Percentiles rank a stretch among this genome's conserved stretches.
Evolutionary conservation across 73 alveolate genomes (phyloP).

Genomic region (Paramecium bursaria): DNA sequence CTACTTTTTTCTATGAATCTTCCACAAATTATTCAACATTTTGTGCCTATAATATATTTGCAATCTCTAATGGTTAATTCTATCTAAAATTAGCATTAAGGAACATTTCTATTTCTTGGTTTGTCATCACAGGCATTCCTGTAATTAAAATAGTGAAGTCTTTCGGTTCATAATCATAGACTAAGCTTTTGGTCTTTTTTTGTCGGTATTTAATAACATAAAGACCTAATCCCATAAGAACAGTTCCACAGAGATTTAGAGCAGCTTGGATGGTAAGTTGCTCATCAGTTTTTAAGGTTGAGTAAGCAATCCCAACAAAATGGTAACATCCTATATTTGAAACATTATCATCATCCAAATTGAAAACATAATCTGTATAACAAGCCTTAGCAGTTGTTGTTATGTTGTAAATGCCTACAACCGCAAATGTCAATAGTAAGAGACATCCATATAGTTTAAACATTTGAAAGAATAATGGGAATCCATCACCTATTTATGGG

Average conservation of each 20-base stretch:
- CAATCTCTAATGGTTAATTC: background rate
- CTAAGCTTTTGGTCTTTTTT: background rate
- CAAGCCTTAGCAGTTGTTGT: conserved; percentile 37
- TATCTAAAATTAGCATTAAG: too few relatives aligned
- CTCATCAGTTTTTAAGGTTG: conserved; percentile 3
- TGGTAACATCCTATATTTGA: conserved; percentile 36
- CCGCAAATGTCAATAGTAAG: conserved; percentile 2
- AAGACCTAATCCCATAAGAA: background rate
- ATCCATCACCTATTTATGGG: conserved; percentile 4
- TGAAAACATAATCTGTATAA: conserved; percentile 26
- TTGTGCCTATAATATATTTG: background rate
- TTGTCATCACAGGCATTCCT: too few relatives aligned
- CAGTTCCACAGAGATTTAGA: conserved; percentile 7
- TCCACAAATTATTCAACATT: conserved; percentile 7
- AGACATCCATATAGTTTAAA: conserved; percentile 8
- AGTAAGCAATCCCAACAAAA: conserved; percentile 41
- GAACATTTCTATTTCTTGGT: too few relatives aligned
- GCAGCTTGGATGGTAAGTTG: conserved; percentile 40
- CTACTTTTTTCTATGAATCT: conserved; percentile 14
- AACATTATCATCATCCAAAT: background rate
- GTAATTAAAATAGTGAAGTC: conserved; percentile 9
- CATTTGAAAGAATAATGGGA: conserved; percentile 32
- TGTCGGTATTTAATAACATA: background rate
- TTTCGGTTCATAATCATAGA: background rate
- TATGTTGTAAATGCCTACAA: conserved; percentile 39